Evolutionary conservation across 2,329 filamentous ascomycete species (phyloP), one percentile per base, ranked within the genome.

Genomic region (Curvularia spicifera): DNA sequence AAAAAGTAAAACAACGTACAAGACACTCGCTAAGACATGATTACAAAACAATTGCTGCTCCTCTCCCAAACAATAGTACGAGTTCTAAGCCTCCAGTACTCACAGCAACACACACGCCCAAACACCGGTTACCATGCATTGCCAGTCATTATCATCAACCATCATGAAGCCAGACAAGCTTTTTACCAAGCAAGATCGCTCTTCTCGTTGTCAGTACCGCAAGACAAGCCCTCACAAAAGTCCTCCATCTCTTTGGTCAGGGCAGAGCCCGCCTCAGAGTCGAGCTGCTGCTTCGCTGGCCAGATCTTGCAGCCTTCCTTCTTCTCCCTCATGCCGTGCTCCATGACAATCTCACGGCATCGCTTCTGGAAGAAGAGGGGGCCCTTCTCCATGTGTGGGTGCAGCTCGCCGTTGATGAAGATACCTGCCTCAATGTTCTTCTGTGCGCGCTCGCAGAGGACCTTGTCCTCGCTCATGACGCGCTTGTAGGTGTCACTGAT

Each of bases 381-480:
- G 0, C 84, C 84, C 70, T 86, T 83, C 71, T 89, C 87, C 72
- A 84, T 81, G 49, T 79, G 78, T 0, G 86, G 86, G 70, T 89
- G 86, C 72, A 89, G 77, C 70, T 87, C 83, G 51, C 87, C 87
- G 66, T 85, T 88, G 70, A 86, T 76, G 58, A 87, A 89, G 51
- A 88, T 80, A 7, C 85, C 85, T 0, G 83, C 80, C 70, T 86
- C 84, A 65, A 89, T 79, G 71, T 89, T 89, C 71, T 79, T 80
- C 69, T 89, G 86, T 1, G 84, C 82, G 12, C 80, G 80, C 64
- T 81, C 78, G 76, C 86, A 89, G 26, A 89, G 82, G 8, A 82
- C 79, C 68, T 88, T 88, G 77, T 89, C 87, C 72, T 89, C 87
- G 1, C 81, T 80, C 83, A 88, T 85, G 72, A 89, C 82, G 39